Evolutionary conservation across 306 rosid genomes (phyloP), one percentile per base, ranked within the genome.

Genomic region (Cucumis hystrix): DNA sequence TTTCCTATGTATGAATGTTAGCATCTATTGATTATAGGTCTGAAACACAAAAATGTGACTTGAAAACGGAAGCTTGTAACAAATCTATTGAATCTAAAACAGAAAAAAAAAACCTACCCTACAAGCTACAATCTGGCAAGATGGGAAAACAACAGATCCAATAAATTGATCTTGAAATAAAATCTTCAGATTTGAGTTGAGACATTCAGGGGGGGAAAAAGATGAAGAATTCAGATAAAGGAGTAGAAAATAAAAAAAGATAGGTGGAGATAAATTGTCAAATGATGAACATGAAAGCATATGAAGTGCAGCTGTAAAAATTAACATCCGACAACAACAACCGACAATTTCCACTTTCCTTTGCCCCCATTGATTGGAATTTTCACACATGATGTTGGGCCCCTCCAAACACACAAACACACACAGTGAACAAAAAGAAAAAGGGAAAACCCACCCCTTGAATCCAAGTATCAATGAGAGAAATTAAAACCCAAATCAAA

Each of bases 261-360:
- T 64, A 54, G 5, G 37, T 75, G 68, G 51, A 77, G 39, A 81
- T 81, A 77, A 85, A 82, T 49, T 79, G 78, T 77, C 45, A 81
- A 85, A 80, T 77, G 72, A 79, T 49, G 77, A 77, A 82, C 85
- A 77, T 37, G 49, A 51, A 84, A 79, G 39, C 20, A 82, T 43
- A 76, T 81, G 79, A 55, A 75, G n/a, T 40, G 80, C 61, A 79
- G 83, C 86, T 54, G 83, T 74, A 73, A 79, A 85, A 37, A 65
- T 47, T 23, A 64, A 80, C 84, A 88, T 85, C 84, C 77, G 84
- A 83, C 8, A 62, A 66, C 61, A 74, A 78, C 86, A 43, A 80
- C 97, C 92, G 89, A 89, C 93, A 81, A 54, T 61, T 56, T 20
- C 81, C 57, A 80, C 87, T 87, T 79, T 77, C 84, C 78, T 52